Evolutionary conservation across 805 yeast genomes (phyloP), one percentile per base, ranked within the genome.

Genomic region (Ogataea nakhonphanomensis): DNA sequence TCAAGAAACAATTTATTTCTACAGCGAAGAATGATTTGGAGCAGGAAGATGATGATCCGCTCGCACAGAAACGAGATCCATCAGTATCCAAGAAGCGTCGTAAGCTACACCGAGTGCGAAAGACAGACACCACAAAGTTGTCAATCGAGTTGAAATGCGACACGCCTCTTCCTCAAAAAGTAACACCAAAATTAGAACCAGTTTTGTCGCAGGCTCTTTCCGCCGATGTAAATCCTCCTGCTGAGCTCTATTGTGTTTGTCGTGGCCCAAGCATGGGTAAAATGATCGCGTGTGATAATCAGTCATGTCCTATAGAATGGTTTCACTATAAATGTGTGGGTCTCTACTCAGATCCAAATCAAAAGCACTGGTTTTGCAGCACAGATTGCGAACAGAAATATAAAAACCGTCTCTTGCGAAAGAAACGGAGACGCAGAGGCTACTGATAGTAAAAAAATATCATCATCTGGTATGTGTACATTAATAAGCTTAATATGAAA

Each of bases 301-400:
- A 83, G 17, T 80, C 83, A 52, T 93, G 99, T 68, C 78, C 80
- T 57, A 80, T 72, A 49, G 96, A 88, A 59, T 91, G 98, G 98
- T 91, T 91, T 66, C 99, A 93, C 63, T 91, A 90, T 72, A 83
- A 81, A 41, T 93, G 99, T 69, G 96, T 91, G 30, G 95, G 95
- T 1, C 68, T 91, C 44, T 81, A 79, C 13, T 81, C 79, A 37
- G 96, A 95, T 4, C 98, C 98, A 2, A 95, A 93, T 13, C 80
- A 81, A 41, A 31, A 37, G 7, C 43, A 45, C 22, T 91, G 99
- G 99, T 90, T 79, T 60, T 91, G 99, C 66, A 87, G 96, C 0
- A 25, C 44, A 0, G 84, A 81, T 38, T 90, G 98, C 68, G 49
- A 51, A 24, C 40, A 31, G 3, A 29, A 45, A n/a, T 46, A 27